Evolutionary conservation across 139 green algal genomes (phyloP).

Genomic region (Chlorella sorokiniana): DNA sequence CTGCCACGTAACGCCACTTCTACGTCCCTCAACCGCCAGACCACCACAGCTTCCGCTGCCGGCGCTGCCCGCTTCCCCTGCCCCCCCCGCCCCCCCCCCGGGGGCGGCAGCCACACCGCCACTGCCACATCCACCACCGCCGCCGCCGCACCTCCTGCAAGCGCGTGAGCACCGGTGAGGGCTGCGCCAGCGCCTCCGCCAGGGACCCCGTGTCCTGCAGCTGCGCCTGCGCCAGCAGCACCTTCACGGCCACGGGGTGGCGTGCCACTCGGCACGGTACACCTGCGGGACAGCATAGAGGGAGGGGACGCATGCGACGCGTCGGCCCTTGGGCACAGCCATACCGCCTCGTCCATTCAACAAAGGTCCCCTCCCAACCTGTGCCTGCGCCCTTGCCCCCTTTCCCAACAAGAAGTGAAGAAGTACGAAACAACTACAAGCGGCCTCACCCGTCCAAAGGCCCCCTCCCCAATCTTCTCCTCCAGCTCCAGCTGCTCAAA

Average conservation of each 20-base stretch:
- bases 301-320: no score
- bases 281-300: not conserved
- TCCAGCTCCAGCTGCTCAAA: constrained; percentile 6
- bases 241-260: constrained; percentile 66
- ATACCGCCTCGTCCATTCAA: no score
- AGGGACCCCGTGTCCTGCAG: not conserved
- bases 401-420: not conserved
- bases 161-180: not conserved
- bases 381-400: no score
- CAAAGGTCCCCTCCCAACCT: not conserved
- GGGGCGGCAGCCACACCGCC: not conserved
- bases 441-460: not conserved
- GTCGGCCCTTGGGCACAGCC: no score
- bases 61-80: no score
- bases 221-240: constrained; percentile 33
- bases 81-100: no score
- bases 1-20: no score
- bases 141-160: not conserved
- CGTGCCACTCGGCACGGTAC: constrained; percentile 59
- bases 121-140: not conserved
- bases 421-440: not conserved
- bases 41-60: no score
- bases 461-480: constrained; percentile 4
- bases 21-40: no score
- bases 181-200: not conserved